Base-by-base conservation (phyloP, 225 moss, liverwort and hornwort genomes). In the Sphagnum contortum region DNA sequence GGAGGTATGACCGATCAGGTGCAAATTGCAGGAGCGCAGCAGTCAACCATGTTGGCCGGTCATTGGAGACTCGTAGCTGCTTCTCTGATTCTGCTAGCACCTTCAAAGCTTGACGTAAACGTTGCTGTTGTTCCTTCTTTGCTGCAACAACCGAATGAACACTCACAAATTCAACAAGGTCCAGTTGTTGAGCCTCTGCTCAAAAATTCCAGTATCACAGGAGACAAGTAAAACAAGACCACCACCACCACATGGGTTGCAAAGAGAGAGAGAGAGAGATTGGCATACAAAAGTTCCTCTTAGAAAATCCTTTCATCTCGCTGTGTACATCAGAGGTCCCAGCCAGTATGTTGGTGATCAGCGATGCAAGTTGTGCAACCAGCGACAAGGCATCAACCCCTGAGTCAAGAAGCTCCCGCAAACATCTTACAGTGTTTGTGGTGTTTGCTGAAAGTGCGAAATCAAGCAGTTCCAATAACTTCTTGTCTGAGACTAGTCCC, bases 21-120 rank as follows among this genome's bases (percentile, higher is more conserved):
- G 94, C 94, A 64, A 95, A 91, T 66, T 95, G 94, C 48, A 95
- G 76, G 53, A 91, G 87, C 55, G 94, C 94, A 59, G 91, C 94
- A 53, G 86, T 89, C 48, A 95, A 76, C 94, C 94, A 95, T 12
- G 91, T 95, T 45, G 94, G 77, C 69, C 84, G 85, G 70, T 91
- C 91, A 52, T 82, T 89, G 9, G 94, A 95, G 7, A 81, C 76
- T 67, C 94, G 82, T 48, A 95, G 74, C 73, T 95, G 94, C 65
- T 91, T 95, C 79, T 95, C 94, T 8, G 86, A 79, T 54, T 95
- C 94, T 7, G 89, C 82, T 44, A 95, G 81, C 46, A 91, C 80
- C 74, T 81, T 95, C 80, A 95, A 68, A 10, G 94, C 91, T 81
- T 91, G 88, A 61, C 94, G 87, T 60, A 95, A 61, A 58, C 94